A percentile compares a stretch with the other conserved stretches of the same genome.
These are phyloP conservation scores for Epithele typhae DNA, from an alignment of 768 basidiomycete genomes.

Conservation along the genomic window DNA sequence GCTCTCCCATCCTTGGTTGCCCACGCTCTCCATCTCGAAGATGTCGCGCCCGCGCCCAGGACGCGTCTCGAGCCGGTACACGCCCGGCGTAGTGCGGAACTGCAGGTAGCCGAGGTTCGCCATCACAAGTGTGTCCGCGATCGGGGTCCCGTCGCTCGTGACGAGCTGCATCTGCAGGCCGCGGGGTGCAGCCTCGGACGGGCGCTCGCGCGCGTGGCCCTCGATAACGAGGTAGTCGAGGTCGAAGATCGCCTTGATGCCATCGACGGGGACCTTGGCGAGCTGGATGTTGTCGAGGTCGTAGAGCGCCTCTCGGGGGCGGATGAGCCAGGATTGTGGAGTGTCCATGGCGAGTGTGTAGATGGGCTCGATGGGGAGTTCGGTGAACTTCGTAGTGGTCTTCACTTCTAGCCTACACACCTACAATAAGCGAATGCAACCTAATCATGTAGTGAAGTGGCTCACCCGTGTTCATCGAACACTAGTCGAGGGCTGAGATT, in stretches of 20 bases:
- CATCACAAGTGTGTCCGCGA: slow-evolving; percentile 90
- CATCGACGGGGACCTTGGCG: slow-evolving; percentile 56
- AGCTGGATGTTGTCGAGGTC: slow-evolving; percentile 97
- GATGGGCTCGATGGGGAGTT: slow-evolving; percentile 80
- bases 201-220: slow-evolving; percentile 83
- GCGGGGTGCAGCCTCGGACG: slow-evolving; percentile 67
- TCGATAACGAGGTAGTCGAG: slow-evolving; percentile 92
- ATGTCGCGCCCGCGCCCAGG: slow-evolving; percentile 78
- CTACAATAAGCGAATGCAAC: neutral
- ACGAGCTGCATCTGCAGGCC: slow-evolving; percentile 88
- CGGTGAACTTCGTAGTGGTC: slow-evolving; percentile 58
- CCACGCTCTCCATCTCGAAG: slow-evolving; percentile 79
- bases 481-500: slow-evolving; percentile 49
- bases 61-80: slow-evolving; percentile 79
- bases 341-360: slow-evolving; percentile 94
- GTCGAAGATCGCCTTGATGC: slow-evolving; percentile 76
- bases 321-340: slow-evolving; percentile 88
- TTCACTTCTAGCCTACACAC: slow-evolving; percentile 50
- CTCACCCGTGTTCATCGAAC: slow-evolving; percentile 74
- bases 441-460: slow-evolving; percentile 1
- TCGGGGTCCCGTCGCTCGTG: slow-evolving; percentile 33
- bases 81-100: slow-evolving; percentile 90
- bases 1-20: slow-evolving; percentile 88
- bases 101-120: slow-evolving; percentile 96
- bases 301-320: slow-evolving; percentile 81